Evolutionary conservation across 768 basidiomycete species (phyloP).

Genomic region (Mycena galericulata): DNA sequence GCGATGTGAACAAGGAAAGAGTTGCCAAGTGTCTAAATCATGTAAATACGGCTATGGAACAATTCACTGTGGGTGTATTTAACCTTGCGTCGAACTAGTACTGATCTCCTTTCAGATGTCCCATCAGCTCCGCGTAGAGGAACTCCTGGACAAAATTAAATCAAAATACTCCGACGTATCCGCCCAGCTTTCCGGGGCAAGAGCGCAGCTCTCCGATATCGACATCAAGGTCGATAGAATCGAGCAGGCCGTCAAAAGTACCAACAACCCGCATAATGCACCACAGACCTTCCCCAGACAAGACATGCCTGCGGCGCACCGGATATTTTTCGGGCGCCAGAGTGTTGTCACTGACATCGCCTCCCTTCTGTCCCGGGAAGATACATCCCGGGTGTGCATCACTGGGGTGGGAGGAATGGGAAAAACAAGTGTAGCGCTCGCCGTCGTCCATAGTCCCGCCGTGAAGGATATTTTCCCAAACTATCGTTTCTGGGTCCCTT

Average conservation of each 20-base stretch:
- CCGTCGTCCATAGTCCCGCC: conserved; percentile 41
- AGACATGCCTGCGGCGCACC: conserved; percentile 26
- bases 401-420: conserved; percentile 50
- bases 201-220: no score
- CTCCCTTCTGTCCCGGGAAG: conserved; percentile 3
- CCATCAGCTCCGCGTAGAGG: conserved; percentile 17
- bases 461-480: conserved; percentile 39
- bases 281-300: background rate
- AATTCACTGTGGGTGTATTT: conserved; percentile 8
- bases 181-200: conserved; percentile 3
- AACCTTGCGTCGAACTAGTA: background rate
- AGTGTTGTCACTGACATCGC: conserved; percentile 21
- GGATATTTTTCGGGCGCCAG: conserved; percentile 32
- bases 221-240: no score
- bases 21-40: background rate
- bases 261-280: background rate
- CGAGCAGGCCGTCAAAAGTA: background rate
- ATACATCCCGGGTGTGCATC: conserved; percentile 19
- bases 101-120: conserved; percentile 1
- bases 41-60: conserved; percentile 4
- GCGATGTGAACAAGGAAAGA: conserved; percentile 1
- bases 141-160: conserved; percentile 5
- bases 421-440: conserved; percentile 52
- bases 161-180: background rate
- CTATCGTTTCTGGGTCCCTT: conserved; percentile 48